Base-by-base conservation (phyloP, 2,329 filamentous ascomycete species). In the Raffaelea deltoideospora region DNA sequence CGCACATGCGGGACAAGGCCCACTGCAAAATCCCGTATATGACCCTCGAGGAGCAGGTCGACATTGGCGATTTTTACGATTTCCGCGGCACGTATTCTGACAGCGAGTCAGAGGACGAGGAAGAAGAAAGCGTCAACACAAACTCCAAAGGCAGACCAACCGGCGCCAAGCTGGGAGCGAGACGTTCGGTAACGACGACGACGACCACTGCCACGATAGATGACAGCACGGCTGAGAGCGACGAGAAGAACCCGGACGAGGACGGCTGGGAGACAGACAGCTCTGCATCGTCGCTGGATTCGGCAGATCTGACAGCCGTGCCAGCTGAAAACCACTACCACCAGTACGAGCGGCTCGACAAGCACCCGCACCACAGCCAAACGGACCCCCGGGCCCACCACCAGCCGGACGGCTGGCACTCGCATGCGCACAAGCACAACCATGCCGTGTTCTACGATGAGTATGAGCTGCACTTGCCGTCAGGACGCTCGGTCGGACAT, bases 1-100 rank as follows among this genome's bases (percentile, higher is more conserved):
- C 87, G 1, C 90, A 98, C 55, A 98, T 98, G 90, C 78, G 85
- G 31, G 90, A 98, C 55, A 88, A 86, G 53, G 81, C 85, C 1
- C 90, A 98, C 59, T 96, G 88, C 69, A 94, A 87, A 71, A 92
- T 98, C 47, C 87, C 85, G 0, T 98, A 88, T 55, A 76, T 79
- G 35, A 79, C 77, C 0, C 84, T 95, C 53, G 79, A 81, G 26
- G 86, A 96, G 52, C 85, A 95, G 61, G 70, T 96, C 22, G 85
- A 92, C 38, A 84, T 98, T 50, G 90, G 90, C 39, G 84, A 96
- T 45, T 95, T 84, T 57, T 98, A 98, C 58, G 90, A 98, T 53
- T 98, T 98, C 68, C 73, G 83, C 45, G 83, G 82, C 59, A 94
- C 90, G 2, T 98, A 98, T 56, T 90, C 86, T 0, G 90, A 96